Evolutionary conservation across 306 rosid genomes (phyloP), one percentile per base, ranked within the genome.

Genomic region (Inga leiocalycina): DNA sequence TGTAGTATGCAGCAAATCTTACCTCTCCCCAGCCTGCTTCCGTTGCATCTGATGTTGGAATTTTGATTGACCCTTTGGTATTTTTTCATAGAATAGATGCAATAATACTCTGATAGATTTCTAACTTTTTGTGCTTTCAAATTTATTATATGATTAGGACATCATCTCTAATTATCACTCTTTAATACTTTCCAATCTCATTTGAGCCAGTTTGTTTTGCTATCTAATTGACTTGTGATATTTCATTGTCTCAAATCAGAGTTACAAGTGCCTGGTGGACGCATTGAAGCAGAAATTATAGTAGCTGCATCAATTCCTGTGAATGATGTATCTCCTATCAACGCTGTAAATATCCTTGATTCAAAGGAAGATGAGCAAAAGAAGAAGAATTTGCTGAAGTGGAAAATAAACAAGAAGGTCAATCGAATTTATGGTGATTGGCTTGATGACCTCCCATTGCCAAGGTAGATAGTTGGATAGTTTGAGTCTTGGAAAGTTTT

Each of bases 351-450:
- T 79, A 30, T 51, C 22, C 83, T 90, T 43, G 84, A 84, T 46
- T 51, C 82, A 78, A 46, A 74, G 13, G 95, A 83, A 48, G 93
- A 90, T 46, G 94, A 76, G 49, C 85, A 86, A 83, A 82, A 67
- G 0, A 88, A 91, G 89, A 91, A 82, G 81, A 46, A 80, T 37
- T 79, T 91, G 32, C 78, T 89, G 46, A 91, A 86, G 89, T 92
- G 94, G 98, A 94, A 93, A 80, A 89, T 87, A 45, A 81, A 72
- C 59, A 94, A 89, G 90, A 93, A 95, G 93, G 89, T 94, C 76
- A 88, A 94, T 69, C 92, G 86, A 16, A 94, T 94, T 76, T 97
- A 97, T 81, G 99, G 82, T 4, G 99, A 97, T 64, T 97, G 99
- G 99, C 93, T 93, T 13, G 97, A 94, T 41, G 98, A 94, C 82